These are phyloP conservation scores for Theobroma grandiflorum DNA, from an alignment of 441 rosid species.

Conservation along the genomic window DNA sequence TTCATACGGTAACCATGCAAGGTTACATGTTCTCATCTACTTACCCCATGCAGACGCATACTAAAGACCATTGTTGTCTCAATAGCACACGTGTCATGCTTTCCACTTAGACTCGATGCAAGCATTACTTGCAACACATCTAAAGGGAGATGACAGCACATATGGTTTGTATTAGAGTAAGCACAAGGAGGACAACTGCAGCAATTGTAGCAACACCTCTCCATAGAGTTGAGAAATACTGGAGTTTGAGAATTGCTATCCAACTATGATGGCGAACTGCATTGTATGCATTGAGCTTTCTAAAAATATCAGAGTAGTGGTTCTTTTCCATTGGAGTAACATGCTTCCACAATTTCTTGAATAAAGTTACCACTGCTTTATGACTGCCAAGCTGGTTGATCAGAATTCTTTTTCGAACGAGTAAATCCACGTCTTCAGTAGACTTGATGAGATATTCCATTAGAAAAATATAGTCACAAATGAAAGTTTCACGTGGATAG, in stretches of 20 bases:
- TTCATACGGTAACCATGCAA: too few relatives aligned
- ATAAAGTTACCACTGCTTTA: not conserved
- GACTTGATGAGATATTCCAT: slow-evolving; percentile 15
- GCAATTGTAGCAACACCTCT: not conserved
- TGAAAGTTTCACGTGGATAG: not conserved
- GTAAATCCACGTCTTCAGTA: slow-evolving; percentile 7
- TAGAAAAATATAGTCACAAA: not conserved
- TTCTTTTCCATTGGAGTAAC: not conserved
- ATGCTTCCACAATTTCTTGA: not conserved
- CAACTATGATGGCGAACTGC: not conserved
- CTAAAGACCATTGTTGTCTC: too few relatives aligned
- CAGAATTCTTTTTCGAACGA: slow-evolving; percentile 7
- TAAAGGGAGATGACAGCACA: not conserved
- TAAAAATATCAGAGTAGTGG: not conserved
- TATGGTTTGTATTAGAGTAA: not conserved
- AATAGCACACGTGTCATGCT: too few relatives aligned
- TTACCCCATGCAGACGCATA: too few relatives aligned
- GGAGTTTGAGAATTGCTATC: not conserved
- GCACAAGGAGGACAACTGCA: not conserved
- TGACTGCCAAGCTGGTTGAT: not conserved
- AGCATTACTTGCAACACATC: too few relatives aligned
- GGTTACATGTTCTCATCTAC: too few relatives aligned
- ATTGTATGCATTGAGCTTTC: not conserved
- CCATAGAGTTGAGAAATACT: slow-evolving; percentile 10
- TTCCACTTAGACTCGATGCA: too few relatives aligned